Base-by-base conservation (phyloP, 1,284 basidiomycete species). In the Abortiporus biennis region DNA sequence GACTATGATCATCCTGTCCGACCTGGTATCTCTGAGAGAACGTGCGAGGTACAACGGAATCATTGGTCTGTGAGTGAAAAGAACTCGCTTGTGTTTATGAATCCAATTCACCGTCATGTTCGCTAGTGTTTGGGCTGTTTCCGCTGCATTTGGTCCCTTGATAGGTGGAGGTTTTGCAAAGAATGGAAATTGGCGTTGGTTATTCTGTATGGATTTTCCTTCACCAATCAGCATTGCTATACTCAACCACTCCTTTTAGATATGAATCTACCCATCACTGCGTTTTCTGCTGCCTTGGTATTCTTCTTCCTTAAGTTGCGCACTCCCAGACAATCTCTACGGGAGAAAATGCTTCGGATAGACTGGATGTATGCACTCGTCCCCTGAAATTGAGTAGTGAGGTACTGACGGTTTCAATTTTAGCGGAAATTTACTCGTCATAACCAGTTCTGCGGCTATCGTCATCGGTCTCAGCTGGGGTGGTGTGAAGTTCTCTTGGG, bases 1-100 rank as follows among this genome's bases (percentile, higher is more conserved):
- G 2, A 53, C 59, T 17, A 59, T 66, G 21, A 69, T 71, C 37
- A 57, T 69, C 40, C 53, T 63, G n/a, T 56, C 65, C 2, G 71
- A 73, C 47, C 53, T 73, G 20, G 58, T 68, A 8, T 59, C 68
- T 1, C 54, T 74, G 11, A 53, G 58, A 6, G 62, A 72, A 34
- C 58, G 69, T 29, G 71, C 71, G 11, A 56, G 54, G 12, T 65
- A 60, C 46, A 54, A 48, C 20, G 66, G 63, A 6, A 38, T 54
- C 12, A 49, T 46, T 12, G 54, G 48, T 39, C 40, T 47, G 54
- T 55, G 40, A 40, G 54, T 46, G 13, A 27, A 40, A 23, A 15
- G 21, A 16, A 20, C 13, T 19, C 24, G 16, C 33, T 12, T 27
- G 13, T 25, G 15, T 34, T 24, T 17, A 8, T 20, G 11, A 8